A percentile compares a stretch with the other conserved stretches of the same genome.
phyloP scores from a whole-genome alignment of 345 rosid species.

The Sisymbrium irio region DNA sequence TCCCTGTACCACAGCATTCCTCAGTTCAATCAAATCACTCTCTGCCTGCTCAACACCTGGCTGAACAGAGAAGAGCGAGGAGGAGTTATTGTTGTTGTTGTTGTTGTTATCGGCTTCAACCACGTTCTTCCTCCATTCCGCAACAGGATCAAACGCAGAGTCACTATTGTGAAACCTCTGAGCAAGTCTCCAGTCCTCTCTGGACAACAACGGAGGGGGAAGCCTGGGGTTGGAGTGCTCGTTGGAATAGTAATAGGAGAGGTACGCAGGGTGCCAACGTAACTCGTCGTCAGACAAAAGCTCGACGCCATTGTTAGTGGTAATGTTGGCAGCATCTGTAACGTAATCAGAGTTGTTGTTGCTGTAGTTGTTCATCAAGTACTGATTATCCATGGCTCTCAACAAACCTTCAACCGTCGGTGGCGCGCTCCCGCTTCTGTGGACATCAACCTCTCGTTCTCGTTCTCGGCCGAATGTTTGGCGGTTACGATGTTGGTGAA shows the following conservation, averaged over 20 bases:
- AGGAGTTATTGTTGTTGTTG: conserved; percentile 27
- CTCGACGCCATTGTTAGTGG: conserved; percentile 31
- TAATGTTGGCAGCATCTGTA: conserved; percentile 32
- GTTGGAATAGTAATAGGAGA: conserved; percentile 71
- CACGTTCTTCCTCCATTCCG: conserved; percentile 51
- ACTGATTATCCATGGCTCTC: conserved; percentile 66
- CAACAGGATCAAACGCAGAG: conserved; percentile 48
- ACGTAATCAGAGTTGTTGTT: conserved; percentile 35
- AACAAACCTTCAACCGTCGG: conserved; percentile 92
- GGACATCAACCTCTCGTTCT: conserved; percentile 52
- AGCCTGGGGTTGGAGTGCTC: conserved; percentile 81
- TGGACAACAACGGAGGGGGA: conserved; percentile 79
- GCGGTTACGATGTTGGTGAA: conserved; percentile 50
- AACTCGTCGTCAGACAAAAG: conserved; percentile 71
- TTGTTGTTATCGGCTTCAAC: conserved; percentile 15
- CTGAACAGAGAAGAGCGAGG: conserved; percentile 70
- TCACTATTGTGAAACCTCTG: conserved; percentile 77
- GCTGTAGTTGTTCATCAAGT: conserved; percentile 42
- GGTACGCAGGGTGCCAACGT: conserved; percentile 76
- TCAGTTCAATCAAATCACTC: conserved; percentile 61
- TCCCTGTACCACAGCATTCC: conserved; percentile 51
- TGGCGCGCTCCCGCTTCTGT: conserved; percentile 91
- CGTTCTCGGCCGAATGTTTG: conserved; percentile 39
- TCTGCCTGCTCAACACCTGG: conserved; percentile 65
- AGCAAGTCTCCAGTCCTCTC: conserved; percentile 87